Conservation (phyloP, 768 basidiomycete genomes). For the Lanmaoa rubissima region DNA sequence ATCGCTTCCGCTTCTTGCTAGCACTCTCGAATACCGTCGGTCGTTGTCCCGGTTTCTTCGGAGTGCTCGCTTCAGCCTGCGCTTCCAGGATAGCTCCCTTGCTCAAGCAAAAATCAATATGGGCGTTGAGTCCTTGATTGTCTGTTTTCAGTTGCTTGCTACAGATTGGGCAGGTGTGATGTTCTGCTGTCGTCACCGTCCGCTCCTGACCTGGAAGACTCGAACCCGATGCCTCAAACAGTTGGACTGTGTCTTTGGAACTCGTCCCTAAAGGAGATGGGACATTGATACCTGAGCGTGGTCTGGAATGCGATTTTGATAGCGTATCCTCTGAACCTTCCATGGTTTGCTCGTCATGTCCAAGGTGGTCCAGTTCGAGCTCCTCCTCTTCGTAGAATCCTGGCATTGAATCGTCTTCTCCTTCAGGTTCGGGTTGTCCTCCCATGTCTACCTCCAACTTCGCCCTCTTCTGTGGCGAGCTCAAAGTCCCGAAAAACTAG, state of each 20-base stretch:
- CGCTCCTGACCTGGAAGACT: slow-evolving; percentile 16
- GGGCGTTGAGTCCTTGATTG: slow-evolving; percentile 80
- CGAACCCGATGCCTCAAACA: slow-evolving; percentile 16
- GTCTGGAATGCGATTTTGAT: slow-evolving; percentile 11
- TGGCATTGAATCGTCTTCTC: slow-evolving; percentile 44
- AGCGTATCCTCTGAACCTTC: slow-evolving; percentile 8
- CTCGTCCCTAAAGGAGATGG: neutral
- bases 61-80: slow-evolving; percentile 37
- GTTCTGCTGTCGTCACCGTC: neutral
- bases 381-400: slow-evolving; percentile 52
- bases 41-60: slow-evolving; percentile 8
- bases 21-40: neutral
- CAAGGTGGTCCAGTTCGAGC: slow-evolving; percentile 19
- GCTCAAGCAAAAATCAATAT: slow-evolving; percentile 88
- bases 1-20: slow-evolving; percentile 20
- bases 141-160: slow-evolving; percentile 57
- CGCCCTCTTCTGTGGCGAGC: slow-evolving; percentile 40
- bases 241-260: neutral
- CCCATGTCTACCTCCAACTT: slow-evolving; percentile 27
- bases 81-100: slow-evolving; percentile 73
- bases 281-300: slow-evolving; percentile 2
- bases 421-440: slow-evolving; percentile 20
- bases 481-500: slow-evolving; percentile 58
- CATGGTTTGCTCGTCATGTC: slow-evolving; percentile 3
- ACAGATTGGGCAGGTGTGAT: slow-evolving; percentile 74